These are phyloP conservation scores for Salix suchowensis DNA, from an alignment of 345 rosid species.

Conservation along the genomic window DNA sequence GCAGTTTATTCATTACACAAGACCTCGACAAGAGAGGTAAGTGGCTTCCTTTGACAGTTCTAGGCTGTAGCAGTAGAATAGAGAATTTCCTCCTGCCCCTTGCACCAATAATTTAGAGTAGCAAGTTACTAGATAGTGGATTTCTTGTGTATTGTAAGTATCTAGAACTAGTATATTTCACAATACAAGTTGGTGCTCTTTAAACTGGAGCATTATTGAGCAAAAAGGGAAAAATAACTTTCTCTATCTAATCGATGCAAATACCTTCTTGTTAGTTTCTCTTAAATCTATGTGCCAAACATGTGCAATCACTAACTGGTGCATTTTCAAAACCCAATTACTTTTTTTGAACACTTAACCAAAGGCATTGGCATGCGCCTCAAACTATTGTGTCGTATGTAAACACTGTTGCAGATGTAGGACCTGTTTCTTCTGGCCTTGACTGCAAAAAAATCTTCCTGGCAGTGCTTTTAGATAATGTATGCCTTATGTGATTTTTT, in stretches of 20 bases:
- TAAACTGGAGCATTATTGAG: not conserved
- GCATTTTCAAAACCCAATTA: too few species aligned
- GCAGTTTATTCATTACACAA: conserved; percentile 98
- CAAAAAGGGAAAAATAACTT: not conserved
- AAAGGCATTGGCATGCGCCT: too few species aligned
- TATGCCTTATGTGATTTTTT: too few species aligned
- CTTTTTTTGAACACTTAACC: too few species aligned
- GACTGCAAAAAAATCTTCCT: too few species aligned
- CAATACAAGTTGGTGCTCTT: not conserved
- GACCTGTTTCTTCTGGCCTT: too few species aligned
- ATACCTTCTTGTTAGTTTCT: not conserved
- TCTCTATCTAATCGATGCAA: not conserved
- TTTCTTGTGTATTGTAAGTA: not conserved
- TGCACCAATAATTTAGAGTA: not conserved
- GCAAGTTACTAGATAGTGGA: not conserved
- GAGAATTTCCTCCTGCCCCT: not conserved
- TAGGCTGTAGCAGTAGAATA: not conserved
- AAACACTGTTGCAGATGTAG: too few species aligned
- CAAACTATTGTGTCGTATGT: too few species aligned
- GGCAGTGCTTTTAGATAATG: not conserved
- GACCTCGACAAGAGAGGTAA: conserved; percentile 95
- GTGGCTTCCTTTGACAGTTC: conserved; percentile 10
- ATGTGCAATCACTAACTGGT: too few species aligned
- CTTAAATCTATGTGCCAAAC: too few species aligned
- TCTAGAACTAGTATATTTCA: not conserved